Evolutionary conservation across 139 green algal genomes (phyloP).

Genomic region (Auxenochlorella pyrenoidosa): DNA sequence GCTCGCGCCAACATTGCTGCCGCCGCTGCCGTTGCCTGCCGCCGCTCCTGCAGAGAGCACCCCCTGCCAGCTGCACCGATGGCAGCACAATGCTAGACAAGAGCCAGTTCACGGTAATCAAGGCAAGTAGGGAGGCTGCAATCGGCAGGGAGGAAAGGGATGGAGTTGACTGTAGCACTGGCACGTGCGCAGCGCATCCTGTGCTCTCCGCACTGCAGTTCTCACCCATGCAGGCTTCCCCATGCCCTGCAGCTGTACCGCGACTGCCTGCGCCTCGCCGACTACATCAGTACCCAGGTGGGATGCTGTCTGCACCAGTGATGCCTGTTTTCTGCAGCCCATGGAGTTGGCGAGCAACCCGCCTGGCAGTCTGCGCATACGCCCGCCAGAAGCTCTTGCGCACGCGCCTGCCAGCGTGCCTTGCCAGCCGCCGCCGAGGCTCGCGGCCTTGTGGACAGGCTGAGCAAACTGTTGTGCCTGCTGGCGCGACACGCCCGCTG

Average conservation of each 20-base stretch:
- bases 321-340: not conserved
- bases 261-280: slow-evolving; percentile 67
- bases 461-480: no score
- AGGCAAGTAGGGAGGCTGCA: not conserved
- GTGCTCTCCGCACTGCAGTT: not conserved
- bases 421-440: not conserved
- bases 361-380: not conserved
- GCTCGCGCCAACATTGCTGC: not conserved
- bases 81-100: not conserved
- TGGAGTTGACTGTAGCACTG: no score
- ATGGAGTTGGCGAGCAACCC: not conserved
- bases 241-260: slow-evolving; percentile 52
- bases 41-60: not conserved
- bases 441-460: no score
- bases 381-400: not conserved
- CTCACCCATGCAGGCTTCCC: not conserved
- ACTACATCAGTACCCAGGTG: slow-evolving; percentile 69
- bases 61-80: not conserved
- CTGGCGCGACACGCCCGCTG: no score
- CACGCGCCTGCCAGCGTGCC: not conserved
- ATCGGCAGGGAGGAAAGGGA: not conserved
- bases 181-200: no score
- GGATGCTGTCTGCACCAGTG: not conserved
- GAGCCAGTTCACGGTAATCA: slow-evolving; percentile 1
- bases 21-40: not conserved